Evolutionary conservation across 768 basidiomycete genomes (phyloP).

Genomic region (Grammothele lineata): DNA sequence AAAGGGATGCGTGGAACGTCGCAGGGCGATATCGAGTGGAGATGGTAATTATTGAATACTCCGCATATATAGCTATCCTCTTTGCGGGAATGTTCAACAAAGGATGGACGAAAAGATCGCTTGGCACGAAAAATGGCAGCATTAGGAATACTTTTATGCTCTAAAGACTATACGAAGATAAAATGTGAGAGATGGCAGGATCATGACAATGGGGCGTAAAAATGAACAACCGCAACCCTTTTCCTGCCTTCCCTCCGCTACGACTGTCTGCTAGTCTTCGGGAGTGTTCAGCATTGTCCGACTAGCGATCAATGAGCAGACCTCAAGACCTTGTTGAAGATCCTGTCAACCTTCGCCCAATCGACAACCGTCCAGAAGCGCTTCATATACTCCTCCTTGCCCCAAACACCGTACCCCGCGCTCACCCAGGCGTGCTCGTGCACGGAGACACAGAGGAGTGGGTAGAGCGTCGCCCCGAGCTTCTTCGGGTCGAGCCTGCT

Average conservation of each 20-base stretch:
- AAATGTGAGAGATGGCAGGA: slow-evolving; percentile 3
- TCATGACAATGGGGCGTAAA: not conserved
- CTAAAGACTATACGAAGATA: slow-evolving; percentile 16
- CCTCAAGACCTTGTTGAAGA: slow-evolving; percentile 19
- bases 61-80: not conserved
- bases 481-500: not conserved
- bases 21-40: slow-evolving; percentile 65
- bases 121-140: not conserved
- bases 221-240: not conserved
- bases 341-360: slow-evolving; percentile 56
- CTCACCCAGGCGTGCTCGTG: slow-evolving; percentile 86
- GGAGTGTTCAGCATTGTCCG: no score
- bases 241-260: not conserved
- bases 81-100: no score
- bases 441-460: slow-evolving; percentile 73
- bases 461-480: slow-evolving; percentile 44
- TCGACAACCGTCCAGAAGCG: slow-evolving; percentile 82
- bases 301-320: not conserved
- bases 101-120: no score
- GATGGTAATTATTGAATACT: slow-evolving; percentile 25
- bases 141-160: slow-evolving; percentile 18
- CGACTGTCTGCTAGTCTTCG: no score
- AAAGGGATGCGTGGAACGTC: slow-evolving; percentile 80
- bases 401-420: slow-evolving; percentile 86
- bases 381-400: slow-evolving; percentile 80